Conservation (phyloP, 2,329 filamentous ascomycete species). For the Beauveria rudraprayagi region DNA sequence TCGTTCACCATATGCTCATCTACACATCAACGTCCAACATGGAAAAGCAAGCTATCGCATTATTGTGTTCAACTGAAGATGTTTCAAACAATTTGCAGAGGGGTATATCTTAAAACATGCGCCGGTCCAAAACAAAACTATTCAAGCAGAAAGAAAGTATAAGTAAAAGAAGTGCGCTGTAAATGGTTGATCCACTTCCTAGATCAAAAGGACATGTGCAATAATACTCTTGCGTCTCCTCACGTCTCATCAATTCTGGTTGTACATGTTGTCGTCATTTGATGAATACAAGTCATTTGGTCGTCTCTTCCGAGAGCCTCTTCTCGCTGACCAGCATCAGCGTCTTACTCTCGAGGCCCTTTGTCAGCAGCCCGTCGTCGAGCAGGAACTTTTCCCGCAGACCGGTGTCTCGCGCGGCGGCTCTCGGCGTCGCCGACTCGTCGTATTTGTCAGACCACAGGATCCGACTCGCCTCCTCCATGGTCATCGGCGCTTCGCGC, state of each 20-base stretch:
- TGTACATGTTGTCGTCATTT: neutral
- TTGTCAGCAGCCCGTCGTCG: conserved; percentile 25
- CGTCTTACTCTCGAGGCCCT: conserved; percentile 31
- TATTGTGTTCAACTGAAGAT: too few species aligned
- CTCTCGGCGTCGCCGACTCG: conserved; percentile 12
- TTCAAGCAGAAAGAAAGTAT: neutral
- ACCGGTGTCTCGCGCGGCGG: conserved; percentile 6
- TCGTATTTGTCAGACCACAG: conserved; percentile 29
- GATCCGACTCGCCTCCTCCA: conserved; percentile 31
- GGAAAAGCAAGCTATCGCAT: too few species aligned
- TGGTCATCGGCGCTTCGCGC: conserved; percentile 29
- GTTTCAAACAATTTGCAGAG: neutral
- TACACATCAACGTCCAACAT: neutral
- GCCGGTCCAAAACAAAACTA: neutral
- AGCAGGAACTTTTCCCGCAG: conserved; percentile 33
- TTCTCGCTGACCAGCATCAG: conserved; percentile 27
- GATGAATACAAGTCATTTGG: neutral
- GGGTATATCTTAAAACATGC: too few species aligned
- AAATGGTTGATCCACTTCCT: too few species aligned
- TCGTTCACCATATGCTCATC: too few species aligned
- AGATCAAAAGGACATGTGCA: neutral
- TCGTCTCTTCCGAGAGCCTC: conserved; percentile 23
- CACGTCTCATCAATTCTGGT: neutral
- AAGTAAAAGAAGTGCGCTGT: too few species aligned
- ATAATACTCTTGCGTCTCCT: neutral